Conservation (phyloP, 352 stramenopile species). For the Phytopythium mirpurense region DNA sequence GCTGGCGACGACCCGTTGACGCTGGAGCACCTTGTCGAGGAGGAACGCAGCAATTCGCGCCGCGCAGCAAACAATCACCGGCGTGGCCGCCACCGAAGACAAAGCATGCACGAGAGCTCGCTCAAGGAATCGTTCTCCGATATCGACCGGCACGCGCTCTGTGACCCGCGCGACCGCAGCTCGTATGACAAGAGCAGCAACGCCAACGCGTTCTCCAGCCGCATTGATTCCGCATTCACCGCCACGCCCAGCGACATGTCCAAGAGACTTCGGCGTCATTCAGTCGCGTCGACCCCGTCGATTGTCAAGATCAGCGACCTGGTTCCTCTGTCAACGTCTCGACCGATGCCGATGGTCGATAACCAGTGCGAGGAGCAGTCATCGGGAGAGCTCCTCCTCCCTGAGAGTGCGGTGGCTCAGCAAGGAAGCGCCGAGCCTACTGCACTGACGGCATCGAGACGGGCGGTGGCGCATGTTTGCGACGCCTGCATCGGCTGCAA, state of each 20-base stretch:
- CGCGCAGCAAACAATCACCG: not conserved
- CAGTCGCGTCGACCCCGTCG: not conserved
- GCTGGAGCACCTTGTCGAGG: conserved; percentile 1
- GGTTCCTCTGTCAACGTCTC: not conserved
- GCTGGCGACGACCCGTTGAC: not conserved
- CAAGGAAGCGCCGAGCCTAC: conserved; percentile 2
- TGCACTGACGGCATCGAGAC: not conserved
- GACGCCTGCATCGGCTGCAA: conserved; percentile 80
- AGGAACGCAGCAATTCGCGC: not conserved
- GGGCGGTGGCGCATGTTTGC: conserved; percentile 33
- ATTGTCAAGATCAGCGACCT: conserved; percentile 3
- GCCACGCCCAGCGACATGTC: not conserved
- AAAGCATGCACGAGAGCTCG: conserved; percentile 1
- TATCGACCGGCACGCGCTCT: conserved; percentile 1
- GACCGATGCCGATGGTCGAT: no score
- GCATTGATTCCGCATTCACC: not conserved
- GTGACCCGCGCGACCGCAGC: not conserved
- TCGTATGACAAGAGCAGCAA: not conserved
- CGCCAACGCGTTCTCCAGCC: not conserved
- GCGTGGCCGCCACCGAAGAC: not conserved
- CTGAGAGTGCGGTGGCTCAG: not conserved
- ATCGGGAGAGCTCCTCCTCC: not conserved
- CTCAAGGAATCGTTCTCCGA: not conserved
- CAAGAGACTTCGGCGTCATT: not conserved
- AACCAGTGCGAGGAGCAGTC: not conserved